Conservation (phyloP, 495 filamentous ascomycete genomes). For the Trichoderma erinaceum region DNA sequence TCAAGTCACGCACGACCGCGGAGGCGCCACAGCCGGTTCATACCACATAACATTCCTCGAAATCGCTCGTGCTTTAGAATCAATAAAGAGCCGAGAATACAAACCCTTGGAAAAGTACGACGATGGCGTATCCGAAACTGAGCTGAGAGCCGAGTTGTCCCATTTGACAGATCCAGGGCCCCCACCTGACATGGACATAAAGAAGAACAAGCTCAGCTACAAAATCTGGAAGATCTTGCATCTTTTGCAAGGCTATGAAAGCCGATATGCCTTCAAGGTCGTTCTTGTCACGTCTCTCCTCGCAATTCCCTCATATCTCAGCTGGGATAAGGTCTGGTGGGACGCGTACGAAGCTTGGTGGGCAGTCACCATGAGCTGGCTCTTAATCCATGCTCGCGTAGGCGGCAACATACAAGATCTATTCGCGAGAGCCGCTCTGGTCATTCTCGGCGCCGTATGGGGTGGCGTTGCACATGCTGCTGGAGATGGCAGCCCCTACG, state of each 20-base stretch:
- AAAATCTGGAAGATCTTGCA: constrained; percentile 44
- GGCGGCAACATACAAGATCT: constrained; percentile 53
- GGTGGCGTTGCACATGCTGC: constrained; percentile 46
- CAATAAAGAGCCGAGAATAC: constrained; percentile 40
- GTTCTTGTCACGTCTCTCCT: constrained; percentile 43
- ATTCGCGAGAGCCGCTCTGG: constrained; percentile 40
- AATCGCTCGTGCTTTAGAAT: constrained; percentile 42
- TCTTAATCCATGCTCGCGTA: constrained; percentile 54
- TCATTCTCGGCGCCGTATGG: constrained; percentile 47
- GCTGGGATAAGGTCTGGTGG: constrained; percentile 42
- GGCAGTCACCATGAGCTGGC: constrained; percentile 51
- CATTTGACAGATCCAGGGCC: constrained; percentile 26
- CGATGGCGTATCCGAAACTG: constrained; percentile 23
- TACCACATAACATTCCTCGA: constrained; percentile 18
- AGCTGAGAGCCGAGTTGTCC: constrained; percentile 22
- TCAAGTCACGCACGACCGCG: constrained; percentile 53
- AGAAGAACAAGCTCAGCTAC: constrained; percentile 34
- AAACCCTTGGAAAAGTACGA: constrained; percentile 32
- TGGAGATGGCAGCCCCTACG: constrained; percentile 44
- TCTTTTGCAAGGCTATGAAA: constrained; percentile 52
- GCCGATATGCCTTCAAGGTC: constrained; percentile 53
- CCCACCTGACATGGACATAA: constrained; percentile 21
- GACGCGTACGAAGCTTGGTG: constrained; percentile 50
- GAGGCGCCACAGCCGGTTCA: constrained; percentile 44
- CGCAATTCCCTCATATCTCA: constrained; percentile 48